Base-by-base conservation (phyloP, 306 rosid genomes). In the Ceratonia siliqua region DNA sequence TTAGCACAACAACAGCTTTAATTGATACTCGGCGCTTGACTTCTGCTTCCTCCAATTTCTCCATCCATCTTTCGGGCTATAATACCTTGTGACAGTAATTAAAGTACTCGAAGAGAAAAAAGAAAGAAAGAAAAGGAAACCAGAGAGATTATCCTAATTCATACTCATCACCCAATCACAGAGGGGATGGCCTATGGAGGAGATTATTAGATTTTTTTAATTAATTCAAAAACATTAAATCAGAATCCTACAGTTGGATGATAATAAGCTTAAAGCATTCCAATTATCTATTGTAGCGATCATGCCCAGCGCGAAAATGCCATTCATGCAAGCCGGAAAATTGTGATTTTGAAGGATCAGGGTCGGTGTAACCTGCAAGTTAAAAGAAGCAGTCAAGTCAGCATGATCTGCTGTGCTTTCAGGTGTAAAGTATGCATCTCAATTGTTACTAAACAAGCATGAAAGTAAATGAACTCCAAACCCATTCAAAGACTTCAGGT, bases 271-370 rank as follows among this genome's bases (percentile, higher is more conserved):
- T 92, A 92, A 55, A 94, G 84, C 99, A 94, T 94, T 74, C 99
- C 99, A 56, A 94, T 82, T 66, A 94, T 92, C 98, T 98, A 94
- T 79, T 88, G 80, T 94, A 94, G 74, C 99, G 96, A 84, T 94
- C 99, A 77, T 92, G 96, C 70, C 96, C 99, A 0, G 98, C 86
- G 71, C 99, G 95, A 67, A 94, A 94, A 82, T 92, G 92, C 99
- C 99, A 94, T 78, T 94, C 99, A 65, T 86, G 90, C 87, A 92
- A 79, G 70, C 58, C 91, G 13, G 97, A 75, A 18, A 87, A 30
- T 2, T 90, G 88, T 66, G 89, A 69, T 80, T 82, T 89, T 43
- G 91, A 41, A 59, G 89, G 89, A 78, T 81, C 74, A 39, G 97
- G 97, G 50, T 91, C 95, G 17, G 86, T 80, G 64, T 91, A 91